Evolutionary conservation across 352 stramenopile species (phyloP), one percentile per base, ranked within the genome.

Genomic region (Pythium plurisporium): DNA sequence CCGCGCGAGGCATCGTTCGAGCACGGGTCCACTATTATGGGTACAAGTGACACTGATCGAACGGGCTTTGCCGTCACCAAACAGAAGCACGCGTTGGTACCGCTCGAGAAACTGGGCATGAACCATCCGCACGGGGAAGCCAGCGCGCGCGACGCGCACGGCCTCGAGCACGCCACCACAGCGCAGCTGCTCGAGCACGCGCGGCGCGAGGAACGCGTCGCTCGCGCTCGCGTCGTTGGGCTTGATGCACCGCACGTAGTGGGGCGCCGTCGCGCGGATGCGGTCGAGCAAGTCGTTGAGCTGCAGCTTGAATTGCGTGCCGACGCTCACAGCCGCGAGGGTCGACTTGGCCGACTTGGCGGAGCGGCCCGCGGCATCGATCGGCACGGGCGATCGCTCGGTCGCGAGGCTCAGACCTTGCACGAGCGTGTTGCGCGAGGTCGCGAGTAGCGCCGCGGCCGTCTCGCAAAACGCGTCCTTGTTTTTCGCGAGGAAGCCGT

Each of bases 171-270:
- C 88, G 26, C 88, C 88, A 10, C 83, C 86, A 49, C 85, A 92
- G 25, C 82, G 80, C 12, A 96, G 65, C 54, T 96, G 88, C 43
- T 96, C 86, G 8, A 94, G 75, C 11, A 95, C 79, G 33, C 84
- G 79, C 7, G 60, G 55, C 15, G 70, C 75, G 38, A 79, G 42
- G 60, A 99, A 99, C 20, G 69, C 40, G 2, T 73, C 74, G n/a
- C 67, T 56, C 27, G 72, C 60, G 48, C 88, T 87, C 1, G 34
- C 56, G 72, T 99, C 94, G 66, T 99, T 99, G 29, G 97, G 97
- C 66, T 99, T 99, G 34, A 99, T 88, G 68, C 97, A 99, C 55
- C 97, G 94, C 52, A 99, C 94, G 73, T 99, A 99, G 73, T 99
- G 96, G 37, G 96, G 96, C 23, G 89, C 84, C 7, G 96, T 99